Percentiles rank a stretch among this genome's conserved stretches.
Conservation (phyloP, 768 basidiomycete genomes). For the Thelephora ganbajun region DNA sequence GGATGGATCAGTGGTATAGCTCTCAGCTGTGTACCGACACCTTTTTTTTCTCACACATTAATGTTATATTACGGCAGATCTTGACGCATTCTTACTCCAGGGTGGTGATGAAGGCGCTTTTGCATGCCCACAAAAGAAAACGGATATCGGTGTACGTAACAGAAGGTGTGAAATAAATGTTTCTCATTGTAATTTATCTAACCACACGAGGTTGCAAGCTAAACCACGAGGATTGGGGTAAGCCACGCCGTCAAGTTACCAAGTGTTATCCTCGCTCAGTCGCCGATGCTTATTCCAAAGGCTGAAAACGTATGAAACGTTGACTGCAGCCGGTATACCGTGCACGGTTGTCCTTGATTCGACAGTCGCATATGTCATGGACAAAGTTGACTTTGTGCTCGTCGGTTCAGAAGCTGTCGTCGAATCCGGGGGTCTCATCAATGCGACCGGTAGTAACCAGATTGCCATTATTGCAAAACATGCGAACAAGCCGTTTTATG, state of each 20-base stretch:
- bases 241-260: conserved; percentile 15
- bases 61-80: conserved; percentile 39
- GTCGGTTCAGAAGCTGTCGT: conserved; percentile 98
- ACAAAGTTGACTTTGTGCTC: conserved; percentile 87
- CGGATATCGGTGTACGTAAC: conserved; percentile 96
- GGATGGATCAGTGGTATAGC: conserved; percentile 74
- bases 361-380: conserved; percentile 95
- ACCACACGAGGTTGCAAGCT: conserved; percentile 20
- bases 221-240: conserved; percentile 82
- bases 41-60: conserved; percentile 7
- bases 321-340: conserved; percentile 84
- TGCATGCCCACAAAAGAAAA: conserved; percentile 83
- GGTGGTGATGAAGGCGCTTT: conserved; percentile 86
- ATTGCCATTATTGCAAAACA: conserved; percentile 94
- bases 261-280: conserved; percentile 2
- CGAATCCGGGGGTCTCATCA: conserved; percentile 86
- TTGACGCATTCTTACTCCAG: conserved; percentile 95
- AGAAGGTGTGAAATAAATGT: conserved; percentile 26
- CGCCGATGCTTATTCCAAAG: conserved; percentile 25
- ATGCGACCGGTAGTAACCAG: conserved; percentile 91
- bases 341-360: conserved; percentile 92
- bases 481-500: conserved; percentile 92
- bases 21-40: conserved; percentile 8
- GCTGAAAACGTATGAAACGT: conserved; percentile 78
- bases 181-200: no score